Evolutionary conservation across 177 flowering plant genomes (phyloP), one percentile per base, ranked within the genome.

Genomic region (Vitis hybrid): DNA sequence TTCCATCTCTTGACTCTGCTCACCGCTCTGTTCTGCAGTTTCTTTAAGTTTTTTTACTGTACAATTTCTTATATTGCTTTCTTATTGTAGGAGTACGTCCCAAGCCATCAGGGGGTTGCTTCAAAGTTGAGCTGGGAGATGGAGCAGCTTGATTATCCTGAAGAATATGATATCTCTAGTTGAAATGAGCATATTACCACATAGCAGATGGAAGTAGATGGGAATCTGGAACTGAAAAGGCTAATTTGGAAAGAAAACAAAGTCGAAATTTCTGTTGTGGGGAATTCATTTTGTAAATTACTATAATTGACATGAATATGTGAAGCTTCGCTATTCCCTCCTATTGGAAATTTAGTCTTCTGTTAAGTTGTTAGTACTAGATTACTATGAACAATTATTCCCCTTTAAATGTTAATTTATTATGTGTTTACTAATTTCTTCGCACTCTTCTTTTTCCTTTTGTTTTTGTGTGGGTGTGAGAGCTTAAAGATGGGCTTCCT

Each of bases 81-180:
- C 16, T 10, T 66, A 16, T 50, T 54, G 7, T 70, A 94, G 99
- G 99, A 93, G 62, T 94, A 94, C 68, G 81, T 81, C 15, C 98
- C 97, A 2, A 78, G 88, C 74, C 98, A 93, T 67, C 94, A 93
- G 75, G 70, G 92, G 60, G 97, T 87, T 64, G 92, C 90, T 46
- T 80, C 97, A 9, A 89, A 89, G 76, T 72, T 82, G 80, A 89
- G 81, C 83, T 94, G 99, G 98, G 97, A 93, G 82, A 87, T 73
- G 67, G 99, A 91, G 73, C 89, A 86, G 84, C 86, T 87, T 16
- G 86, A 87, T 46, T 86, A 84, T 78, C 56, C 91, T 63, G 80
- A 84, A 54, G 62, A 72, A 24, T 86, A 78, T 71, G 92, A 87
- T 63, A 79, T 89, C 57, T 81, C 97, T n/a, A 84, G 18, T 21